Base-by-base conservation (phyloP, 2,329 filamentous ascomycete genomes). In the Aspergillus niger region DNA sequence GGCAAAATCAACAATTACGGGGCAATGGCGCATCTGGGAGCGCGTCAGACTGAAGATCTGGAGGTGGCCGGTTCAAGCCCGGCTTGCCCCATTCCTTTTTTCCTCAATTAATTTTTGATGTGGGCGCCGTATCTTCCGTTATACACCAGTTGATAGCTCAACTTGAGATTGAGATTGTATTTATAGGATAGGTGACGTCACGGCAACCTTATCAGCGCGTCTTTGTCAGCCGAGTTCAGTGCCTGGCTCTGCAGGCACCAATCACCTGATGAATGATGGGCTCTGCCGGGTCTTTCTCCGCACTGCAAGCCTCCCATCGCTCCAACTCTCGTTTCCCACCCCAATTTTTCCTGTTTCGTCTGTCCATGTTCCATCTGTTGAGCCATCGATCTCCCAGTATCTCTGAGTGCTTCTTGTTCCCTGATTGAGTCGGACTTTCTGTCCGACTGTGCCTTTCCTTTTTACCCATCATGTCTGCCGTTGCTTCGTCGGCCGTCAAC, bases 401-500 rank as follows among this genome's bases (percentile, higher is more conserved):
- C 26, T 30, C 38, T 22, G 48, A 53, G 52, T 49, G 26, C 26
- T 22, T 53, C 39, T 39, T 57, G 24, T 55, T 58, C 30, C 48
- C 60, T n/a, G 56, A 63, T 57, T 65, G 62, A 61, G 48, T 32
- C 13, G 36, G 7, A 30, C 7, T 47, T 30, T 4, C 20, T 44
- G 49, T 32, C 41, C 39, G 53, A 24, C 38, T 36, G 24, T 57
- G 11, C 36, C 38, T 5, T 53, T 39, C 13, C 10, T 47, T 26
- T 49, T 24, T 41, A 13, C 32, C 44, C 57, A 51, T 47, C 39
- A 64, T 64, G 63, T 59, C 71, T 52, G 66, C 68, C 59, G 67
- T 71, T 54, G 63, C 69, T 28, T 68, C 72, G 50, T 69, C 70
- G 43, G 61, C 63, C 54, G 50, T 67, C 47, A 68, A 67, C 57